phyloP scores from a whole-genome alignment of 2,329 filamentous ascomycete genomes.

The Stagonosporopsis chrysanthemi region DNA sequence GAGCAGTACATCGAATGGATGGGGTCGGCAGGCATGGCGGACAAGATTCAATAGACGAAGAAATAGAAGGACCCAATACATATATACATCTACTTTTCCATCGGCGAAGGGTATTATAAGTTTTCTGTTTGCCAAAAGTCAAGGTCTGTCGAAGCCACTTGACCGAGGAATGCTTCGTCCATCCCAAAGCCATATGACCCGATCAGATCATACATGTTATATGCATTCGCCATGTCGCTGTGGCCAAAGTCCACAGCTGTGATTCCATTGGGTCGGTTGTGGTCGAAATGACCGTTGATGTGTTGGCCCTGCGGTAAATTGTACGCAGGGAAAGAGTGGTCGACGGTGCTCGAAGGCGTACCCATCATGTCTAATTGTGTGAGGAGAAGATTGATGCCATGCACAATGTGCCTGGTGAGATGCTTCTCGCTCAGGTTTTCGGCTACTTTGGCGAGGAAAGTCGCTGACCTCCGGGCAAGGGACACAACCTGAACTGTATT shows the following conservation, averaged over 20 bases:
- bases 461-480: slow-evolving; percentile 35
- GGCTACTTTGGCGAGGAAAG: slow-evolving; percentile 37
- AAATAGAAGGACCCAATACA: slow-evolving; percentile 6
- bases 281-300: slow-evolving; percentile 7
- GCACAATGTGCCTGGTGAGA: slow-evolving; percentile 39
- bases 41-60: slow-evolving; percentile 29
- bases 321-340: slow-evolving; percentile 14
- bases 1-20: slow-evolving; percentile 65
- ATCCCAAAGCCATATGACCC: slow-evolving; percentile 45
- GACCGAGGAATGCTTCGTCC: slow-evolving; percentile 42
- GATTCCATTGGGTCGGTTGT: slow-evolving; percentile 3
- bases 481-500: slow-evolving; percentile 42
- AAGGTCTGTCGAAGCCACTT: slow-evolving; percentile 38
- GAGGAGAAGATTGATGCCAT: slow-evolving; percentile 38
- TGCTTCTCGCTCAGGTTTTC: slow-evolving; percentile 43
- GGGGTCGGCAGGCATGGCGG: slow-evolving; percentile 47
- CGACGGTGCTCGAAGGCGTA: slow-evolving; percentile 26
- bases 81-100: slow-evolving; percentile 4
- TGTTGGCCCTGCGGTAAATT: slow-evolving; percentile 9
- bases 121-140: slow-evolving; percentile 41
- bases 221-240: slow-evolving; percentile 16
- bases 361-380: slow-evolving; percentile 35
- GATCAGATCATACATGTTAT: slow-evolving; percentile 36
- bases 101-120: slow-evolving; percentile 24
- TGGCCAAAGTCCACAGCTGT: slow-evolving; percentile 18